phyloP scores from a whole-genome alignment of 108 stramenopile genomes.

The Hondaea fermentalgiana region DNA sequence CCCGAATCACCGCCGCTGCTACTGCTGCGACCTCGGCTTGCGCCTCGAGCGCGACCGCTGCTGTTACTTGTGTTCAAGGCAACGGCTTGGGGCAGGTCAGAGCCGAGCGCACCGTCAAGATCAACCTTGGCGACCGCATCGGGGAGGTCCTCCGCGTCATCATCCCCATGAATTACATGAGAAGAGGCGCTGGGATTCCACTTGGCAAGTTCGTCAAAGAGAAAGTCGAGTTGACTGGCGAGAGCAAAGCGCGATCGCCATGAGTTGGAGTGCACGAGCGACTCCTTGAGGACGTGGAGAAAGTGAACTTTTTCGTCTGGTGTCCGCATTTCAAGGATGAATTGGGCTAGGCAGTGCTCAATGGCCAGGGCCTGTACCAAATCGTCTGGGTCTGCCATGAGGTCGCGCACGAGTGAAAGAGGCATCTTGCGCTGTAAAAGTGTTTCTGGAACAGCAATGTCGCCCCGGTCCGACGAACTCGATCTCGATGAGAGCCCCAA shows the following conservation, averaged over 20 bases:
- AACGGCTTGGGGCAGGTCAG: too few relatives aligned
- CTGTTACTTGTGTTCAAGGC: too few relatives aligned
- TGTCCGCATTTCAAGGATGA: not conserved
- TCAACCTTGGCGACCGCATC: not conserved
- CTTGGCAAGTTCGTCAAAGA: not conserved
- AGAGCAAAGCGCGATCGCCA: not conserved
- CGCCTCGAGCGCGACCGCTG: not conserved
- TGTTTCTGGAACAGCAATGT: not conserved
- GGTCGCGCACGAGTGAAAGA: not conserved
- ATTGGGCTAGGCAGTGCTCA: not conserved
- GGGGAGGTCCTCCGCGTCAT: not conserved
- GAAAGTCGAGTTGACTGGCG: not conserved
- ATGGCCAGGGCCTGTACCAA: not conserved
- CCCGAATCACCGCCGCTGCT: not conserved
- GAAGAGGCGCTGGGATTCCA: not conserved
- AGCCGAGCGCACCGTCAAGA: not conserved
- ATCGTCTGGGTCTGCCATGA: slow-evolving; percentile 11
- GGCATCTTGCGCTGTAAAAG: not conserved
- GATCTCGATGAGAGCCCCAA: too few relatives aligned
- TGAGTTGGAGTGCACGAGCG: not conserved
- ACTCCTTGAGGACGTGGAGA: not conserved
- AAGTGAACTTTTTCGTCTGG: not conserved
- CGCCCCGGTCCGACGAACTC: too few relatives aligned
- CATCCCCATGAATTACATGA: not conserved
- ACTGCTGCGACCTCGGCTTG: too few relatives aligned